Evolutionary conservation across 2,329 filamentous ascomycete genomes (phyloP).

Genomic region (Cercospora citrullina): DNA sequence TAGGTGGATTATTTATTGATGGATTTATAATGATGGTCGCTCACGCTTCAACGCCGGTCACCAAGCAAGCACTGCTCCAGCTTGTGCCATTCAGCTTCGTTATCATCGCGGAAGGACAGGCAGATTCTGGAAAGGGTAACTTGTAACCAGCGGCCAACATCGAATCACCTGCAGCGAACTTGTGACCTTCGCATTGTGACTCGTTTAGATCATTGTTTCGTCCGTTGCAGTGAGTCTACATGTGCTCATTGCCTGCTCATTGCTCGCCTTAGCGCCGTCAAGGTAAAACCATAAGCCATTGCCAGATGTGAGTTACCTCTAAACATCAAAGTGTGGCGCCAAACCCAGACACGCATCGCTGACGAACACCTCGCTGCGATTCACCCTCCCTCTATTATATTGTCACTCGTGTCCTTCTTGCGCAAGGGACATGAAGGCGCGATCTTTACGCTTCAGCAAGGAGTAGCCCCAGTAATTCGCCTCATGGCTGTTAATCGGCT

Average conservation of each 20-base stretch:
- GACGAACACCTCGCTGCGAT: no score
- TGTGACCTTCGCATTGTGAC: background rate
- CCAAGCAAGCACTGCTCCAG: background rate
- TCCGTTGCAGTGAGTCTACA: background rate
- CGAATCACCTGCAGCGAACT: background rate
- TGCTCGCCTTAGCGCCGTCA: no score
- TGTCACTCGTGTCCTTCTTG: no score
- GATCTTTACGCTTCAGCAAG: no score
- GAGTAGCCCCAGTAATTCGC: no score
- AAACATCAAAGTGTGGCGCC: no score
- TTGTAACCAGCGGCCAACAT: no score
- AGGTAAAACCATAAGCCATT: background rate
- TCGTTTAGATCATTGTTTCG: background rate
- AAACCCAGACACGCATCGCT: no score
- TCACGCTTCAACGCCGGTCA: background rate
- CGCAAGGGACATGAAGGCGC: no score
- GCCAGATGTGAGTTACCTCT: no score
- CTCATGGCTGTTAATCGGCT: no score
- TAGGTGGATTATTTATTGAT: background rate
- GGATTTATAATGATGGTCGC: background rate
- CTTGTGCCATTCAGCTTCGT: background rate
- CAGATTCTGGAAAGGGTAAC: background rate
- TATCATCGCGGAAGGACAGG: background rate
- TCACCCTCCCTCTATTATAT: no score
- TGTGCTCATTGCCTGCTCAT: background rate